Base-by-base conservation (phyloP, 75 land plant species). In the Sequoiadendron giganteum region DNA sequence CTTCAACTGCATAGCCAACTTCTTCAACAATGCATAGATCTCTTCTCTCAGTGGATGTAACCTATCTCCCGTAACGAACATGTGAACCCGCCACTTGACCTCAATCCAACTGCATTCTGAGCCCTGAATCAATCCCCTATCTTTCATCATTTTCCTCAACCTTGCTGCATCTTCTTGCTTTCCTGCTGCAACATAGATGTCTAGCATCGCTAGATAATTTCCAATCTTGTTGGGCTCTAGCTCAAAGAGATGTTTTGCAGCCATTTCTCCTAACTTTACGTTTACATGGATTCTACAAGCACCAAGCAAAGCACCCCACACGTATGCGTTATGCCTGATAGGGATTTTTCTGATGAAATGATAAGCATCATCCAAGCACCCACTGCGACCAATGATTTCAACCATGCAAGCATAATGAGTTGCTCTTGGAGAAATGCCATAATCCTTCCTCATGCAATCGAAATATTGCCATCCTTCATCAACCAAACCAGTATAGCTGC, bases 101-200 rank as follows among this genome's bases (percentile, higher is more conserved):
- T 87, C 88, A 58, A 88, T 61, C 89, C 87, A 86, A 88, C 89
- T 86, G 58, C 70, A 86, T 70, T 86, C 87, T 1, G 89, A 42
- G 18, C 32, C 88, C 82, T 79, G 42, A 40, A 38, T 43, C 45
- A 88, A 43, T 30, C 89, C 89, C 86, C 45, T 54, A 48, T 88
- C 88, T 39, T 86, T 39, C 89, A 88, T 86, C 19, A 87, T 54
- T 21, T 70, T 49, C 36, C 52, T 86, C 10, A 88, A 19, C 43
- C 28, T 87, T 40, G 88, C 55, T 58, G 87, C 88, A 72, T 86
- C 30, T n/a, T 88, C 89, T 87, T 88, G 34, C 75, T 82, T 76
- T 43, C 89, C 80, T 32, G 90, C 90, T 25, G 90, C 83, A n/a
- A 89, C 61, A 52, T 89, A 89, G 48, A 88, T 75, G 38, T 87